Percentiles rank a stretch among this genome's conserved stretches.
Evolutionary conservation across 2,329 filamentous ascomycete species (phyloP).

Genomic region (Bipolaris bicolor): DNA sequence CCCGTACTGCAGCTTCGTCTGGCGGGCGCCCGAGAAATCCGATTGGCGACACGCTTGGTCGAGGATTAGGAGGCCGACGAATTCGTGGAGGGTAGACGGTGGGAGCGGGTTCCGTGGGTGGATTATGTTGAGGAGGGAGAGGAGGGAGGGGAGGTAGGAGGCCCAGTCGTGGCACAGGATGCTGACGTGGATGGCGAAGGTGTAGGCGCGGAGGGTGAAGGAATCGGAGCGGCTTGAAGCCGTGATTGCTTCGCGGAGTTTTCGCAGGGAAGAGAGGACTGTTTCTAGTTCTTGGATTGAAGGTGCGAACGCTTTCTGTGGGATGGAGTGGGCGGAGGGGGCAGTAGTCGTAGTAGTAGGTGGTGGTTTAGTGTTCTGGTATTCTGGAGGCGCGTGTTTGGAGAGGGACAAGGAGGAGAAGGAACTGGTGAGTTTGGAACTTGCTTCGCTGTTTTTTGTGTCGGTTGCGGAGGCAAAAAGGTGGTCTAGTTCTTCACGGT

Average conservation of each 20-base stretch:
- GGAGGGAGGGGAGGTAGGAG: slow-evolving; percentile 86
- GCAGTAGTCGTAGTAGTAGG: slow-evolving; percentile 4
- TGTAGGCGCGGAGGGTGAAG: slow-evolving; percentile 87
- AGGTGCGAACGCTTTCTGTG: slow-evolving; percentile 36
- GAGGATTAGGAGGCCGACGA: slow-evolving; percentile 79
- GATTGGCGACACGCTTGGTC: slow-evolving; percentile 86
- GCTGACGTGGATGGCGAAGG: slow-evolving; percentile 86
- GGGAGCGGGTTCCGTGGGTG: slow-evolving; percentile 72
- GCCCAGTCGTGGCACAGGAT: slow-evolving; percentile 83
- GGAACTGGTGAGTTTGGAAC: slow-evolving; percentile 17
- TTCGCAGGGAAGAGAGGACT: slow-evolving; percentile 84
- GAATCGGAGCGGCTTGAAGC: slow-evolving; percentile 75
- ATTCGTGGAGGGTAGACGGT: slow-evolving; percentile 75
- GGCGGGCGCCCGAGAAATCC: slow-evolving; percentile 75
- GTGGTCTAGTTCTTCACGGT: slow-evolving; percentile 73
- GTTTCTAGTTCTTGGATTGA: slow-evolving; percentile 66
- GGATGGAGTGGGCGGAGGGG: slow-evolving; percentile 30
- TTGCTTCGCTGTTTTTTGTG: slow-evolving; percentile 11
- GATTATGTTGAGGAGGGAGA: slow-evolving; percentile 75
- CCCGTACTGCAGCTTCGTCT: slow-evolving; percentile 65
- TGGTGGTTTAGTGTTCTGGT: slow-evolving; percentile 3
- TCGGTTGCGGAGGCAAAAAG: slow-evolving; percentile 63
- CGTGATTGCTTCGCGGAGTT: slow-evolving; percentile 88
- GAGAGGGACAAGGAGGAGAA: slow-evolving; percentile 26
- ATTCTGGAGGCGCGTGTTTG: slow-evolving; percentile 24